phyloP scores from a whole-genome alignment of 768 basidiomycete species.

The Zangia roseola region DNA sequence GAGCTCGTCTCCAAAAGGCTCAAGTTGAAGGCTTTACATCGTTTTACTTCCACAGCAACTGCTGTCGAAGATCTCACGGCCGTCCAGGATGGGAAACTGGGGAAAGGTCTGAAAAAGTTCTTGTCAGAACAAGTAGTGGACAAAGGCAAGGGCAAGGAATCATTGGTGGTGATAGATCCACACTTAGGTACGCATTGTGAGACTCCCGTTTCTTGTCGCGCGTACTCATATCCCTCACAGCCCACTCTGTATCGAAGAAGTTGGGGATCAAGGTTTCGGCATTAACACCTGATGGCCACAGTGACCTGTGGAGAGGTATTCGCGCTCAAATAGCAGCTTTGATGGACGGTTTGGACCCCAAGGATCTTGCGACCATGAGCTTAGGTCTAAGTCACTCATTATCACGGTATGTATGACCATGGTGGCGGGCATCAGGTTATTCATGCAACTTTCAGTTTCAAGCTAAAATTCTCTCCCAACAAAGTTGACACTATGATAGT shows the following conservation, averaged over 20 bases:
- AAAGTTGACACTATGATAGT: constrained; percentile 99
- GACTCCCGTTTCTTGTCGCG: background rate
- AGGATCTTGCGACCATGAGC: constrained; percentile 96
- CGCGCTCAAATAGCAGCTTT: constrained; percentile 83
- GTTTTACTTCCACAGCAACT: constrained; percentile 93
- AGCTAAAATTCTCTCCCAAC: constrained; percentile 99
- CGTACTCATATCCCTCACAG: constrained; percentile 37
- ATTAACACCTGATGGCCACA: constrained; percentile 53
- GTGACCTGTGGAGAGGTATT: constrained; percentile 95
- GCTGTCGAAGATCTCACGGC: constrained; percentile 97
- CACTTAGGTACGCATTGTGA: constrained; percentile 68
- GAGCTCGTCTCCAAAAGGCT: constrained; percentile 50
- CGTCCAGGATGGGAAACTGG: constrained; percentile 88
- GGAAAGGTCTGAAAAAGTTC: constrained; percentile 92
- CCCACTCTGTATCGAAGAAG: constrained; percentile 88
- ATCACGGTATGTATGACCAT: constrained; percentile 61
- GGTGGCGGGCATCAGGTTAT: background rate
- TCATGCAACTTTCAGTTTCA: constrained; percentile 63
- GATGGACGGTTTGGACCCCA: constrained; percentile 87
- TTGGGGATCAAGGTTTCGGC: constrained; percentile 82
- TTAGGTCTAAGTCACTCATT: constrained; percentile 96
- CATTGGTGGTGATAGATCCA: constrained; percentile 82
- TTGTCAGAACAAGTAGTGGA: constrained; percentile 80
- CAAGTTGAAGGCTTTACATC: constrained; percentile 92
- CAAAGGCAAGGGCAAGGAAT: constrained; percentile 90